Base-by-base conservation (phyloP, 345 rosid species). In the Kernera saxatilis region DNA sequence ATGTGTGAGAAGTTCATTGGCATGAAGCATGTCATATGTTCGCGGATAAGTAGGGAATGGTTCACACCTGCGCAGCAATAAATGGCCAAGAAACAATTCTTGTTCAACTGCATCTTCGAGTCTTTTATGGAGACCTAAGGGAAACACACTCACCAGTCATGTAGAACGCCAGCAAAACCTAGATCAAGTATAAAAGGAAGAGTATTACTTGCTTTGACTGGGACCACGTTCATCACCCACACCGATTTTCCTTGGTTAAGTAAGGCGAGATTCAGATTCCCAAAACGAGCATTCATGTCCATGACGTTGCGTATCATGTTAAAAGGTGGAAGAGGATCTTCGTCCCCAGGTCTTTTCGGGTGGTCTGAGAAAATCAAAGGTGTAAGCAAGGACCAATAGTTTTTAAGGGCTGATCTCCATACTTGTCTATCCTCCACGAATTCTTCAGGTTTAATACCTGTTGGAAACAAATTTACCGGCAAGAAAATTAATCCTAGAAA, bases 291-390 rank as follows among this genome's bases (percentile, higher is more conserved):
- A 84, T 84, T 88, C 98, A 93, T 88, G 80, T 90, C 98, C 96
- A 93, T 90, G 63, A 87, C 98, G 78, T 93, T 93, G 45, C 96
- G 96, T 63, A 93, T 73, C 97, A 93, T 93, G 83, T 90, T 87
- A 73, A 80, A 93, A 46, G 98, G 98, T 26, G 97, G 97, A 54
- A 86, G 80, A 18, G 98, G 98, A 71, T 90, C 98, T 79, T 93
- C 97, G 82, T 93, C 98, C 1, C 97, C 98, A 0, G 96, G 98
- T 78, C 98, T 90, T 78, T 93, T 93, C 6, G 97, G 98, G 74
- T 93, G 98, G 83, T 93, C 98, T 26, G 98, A 93, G 81, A 93
- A 93, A 62, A 93, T 93, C 71, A 93, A 61, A n/a, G 98, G 98
- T 19, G 97, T 88, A 55, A 93, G 90, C 80, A 90, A 85, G 44